A percentile compares a stretch with the other conserved stretches of the same genome.
These are phyloP conservation scores for Staphylotrichum longicolle DNA, from an alignment of 495 filamentous ascomycete species.

Conservation along the genomic window DNA sequence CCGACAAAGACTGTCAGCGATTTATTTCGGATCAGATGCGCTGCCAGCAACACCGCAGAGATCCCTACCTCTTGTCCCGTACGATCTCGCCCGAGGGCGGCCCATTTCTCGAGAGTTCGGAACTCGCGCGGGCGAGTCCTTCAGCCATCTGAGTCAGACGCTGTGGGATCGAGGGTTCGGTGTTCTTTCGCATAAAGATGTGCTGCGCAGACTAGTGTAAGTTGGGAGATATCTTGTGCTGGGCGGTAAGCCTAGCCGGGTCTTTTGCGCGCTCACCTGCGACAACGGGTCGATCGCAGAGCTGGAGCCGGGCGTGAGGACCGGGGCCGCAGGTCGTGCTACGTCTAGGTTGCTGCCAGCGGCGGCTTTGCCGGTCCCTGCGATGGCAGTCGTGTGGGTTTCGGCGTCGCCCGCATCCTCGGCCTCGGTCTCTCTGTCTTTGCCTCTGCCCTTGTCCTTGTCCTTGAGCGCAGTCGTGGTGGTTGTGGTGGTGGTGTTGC, in stretches of 20 bases:
- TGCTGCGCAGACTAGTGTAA: slow-evolving; percentile 41
- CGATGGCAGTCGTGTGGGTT: slow-evolving; percentile 10
- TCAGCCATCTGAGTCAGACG: slow-evolving; percentile 52
- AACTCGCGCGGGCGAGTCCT: slow-evolving; percentile 41
- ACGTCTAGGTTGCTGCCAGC: slow-evolving; percentile 11
- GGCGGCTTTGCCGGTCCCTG: slow-evolving; percentile 10
- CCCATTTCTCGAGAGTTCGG: slow-evolving; percentile 36
- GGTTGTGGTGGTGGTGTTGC: slow-evolving; percentile 16
- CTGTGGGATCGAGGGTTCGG: slow-evolving; percentile 64
- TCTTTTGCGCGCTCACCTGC: slow-evolving; percentile 36
- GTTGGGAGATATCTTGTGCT: neutral
- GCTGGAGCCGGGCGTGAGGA: slow-evolving; percentile 24
- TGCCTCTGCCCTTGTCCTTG: slow-evolving; percentile 19
- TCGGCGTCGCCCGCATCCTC: slow-evolving; percentile 26
- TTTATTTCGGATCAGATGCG: neutral
- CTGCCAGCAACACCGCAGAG: neutral
- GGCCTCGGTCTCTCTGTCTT: slow-evolving; percentile 15
- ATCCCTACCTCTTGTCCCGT: slow-evolving; percentile 67
- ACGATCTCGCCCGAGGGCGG: slow-evolving; percentile 35
- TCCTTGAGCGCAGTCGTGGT: neutral
- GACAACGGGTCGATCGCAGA: slow-evolving; percentile 47
- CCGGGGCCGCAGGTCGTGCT: slow-evolving; percentile 2
- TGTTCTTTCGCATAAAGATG: slow-evolving; percentile 81
- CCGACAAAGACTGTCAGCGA: slow-evolving; percentile 12
- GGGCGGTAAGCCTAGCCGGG: neutral